Evolutionary conservation across 2,329 filamentous ascomycete species (phyloP).

Genomic region (Cercospora citrullina): DNA sequence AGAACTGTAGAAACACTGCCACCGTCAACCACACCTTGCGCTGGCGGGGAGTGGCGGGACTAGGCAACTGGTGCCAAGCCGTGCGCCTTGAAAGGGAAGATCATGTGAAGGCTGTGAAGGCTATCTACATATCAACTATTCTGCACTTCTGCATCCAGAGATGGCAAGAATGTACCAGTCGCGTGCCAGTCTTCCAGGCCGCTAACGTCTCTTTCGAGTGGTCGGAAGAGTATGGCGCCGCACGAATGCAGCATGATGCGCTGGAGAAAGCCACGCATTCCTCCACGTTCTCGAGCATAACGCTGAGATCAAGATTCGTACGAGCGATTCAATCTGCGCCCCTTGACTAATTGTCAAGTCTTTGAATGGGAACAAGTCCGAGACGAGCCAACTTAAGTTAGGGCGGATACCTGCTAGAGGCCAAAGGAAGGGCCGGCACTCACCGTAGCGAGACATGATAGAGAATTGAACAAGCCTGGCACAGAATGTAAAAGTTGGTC

Average conservation of each 20-base stretch:
- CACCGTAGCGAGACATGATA: background rate
- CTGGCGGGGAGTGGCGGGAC: background rate
- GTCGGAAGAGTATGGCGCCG: background rate
- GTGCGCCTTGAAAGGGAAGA: background rate
- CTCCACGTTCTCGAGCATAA: constrained; percentile 25
- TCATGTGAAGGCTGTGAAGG: background rate
- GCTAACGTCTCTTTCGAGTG: background rate
- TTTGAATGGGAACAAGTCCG: constrained; percentile 54
- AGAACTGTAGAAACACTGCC: background rate
- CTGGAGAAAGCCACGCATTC: constrained; percentile 20
- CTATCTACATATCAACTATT: background rate
- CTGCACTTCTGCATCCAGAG: background rate
- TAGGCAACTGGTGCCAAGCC: background rate
- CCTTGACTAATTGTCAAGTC: constrained; percentile 94
- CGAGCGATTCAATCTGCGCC: constrained; percentile 69
- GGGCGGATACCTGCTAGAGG: constrained; percentile 55
- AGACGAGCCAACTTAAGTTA: constrained; percentile 95
- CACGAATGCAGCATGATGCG: background rate
- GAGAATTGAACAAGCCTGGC: background rate
- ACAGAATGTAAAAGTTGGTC: background rate
- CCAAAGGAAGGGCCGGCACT: background rate
- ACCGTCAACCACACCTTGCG: background rate
- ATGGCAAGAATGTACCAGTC: background rate
- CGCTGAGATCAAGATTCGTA: constrained; percentile 25
- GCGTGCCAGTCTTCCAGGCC: background rate